Evolutionary conservation across 2,329 filamentous ascomycete species (phyloP), one percentile per base, ranked within the genome.

Genomic region (Ophiostoma himal-ulmi): DNA sequence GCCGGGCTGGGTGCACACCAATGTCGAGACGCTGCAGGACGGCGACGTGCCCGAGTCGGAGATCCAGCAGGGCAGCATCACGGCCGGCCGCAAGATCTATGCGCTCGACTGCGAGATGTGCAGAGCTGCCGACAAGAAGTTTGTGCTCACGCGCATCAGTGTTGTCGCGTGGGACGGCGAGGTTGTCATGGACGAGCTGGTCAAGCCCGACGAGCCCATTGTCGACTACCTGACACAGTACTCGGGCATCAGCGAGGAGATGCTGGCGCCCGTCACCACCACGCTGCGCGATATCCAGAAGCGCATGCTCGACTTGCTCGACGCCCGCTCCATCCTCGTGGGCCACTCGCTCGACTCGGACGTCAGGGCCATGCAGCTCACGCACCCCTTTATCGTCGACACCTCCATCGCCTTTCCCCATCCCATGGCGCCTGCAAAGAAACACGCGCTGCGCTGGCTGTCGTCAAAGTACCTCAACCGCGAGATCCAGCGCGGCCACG

Each of bases 41-140:
- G 92, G 89, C 3, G 79, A 86, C 67, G 84, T 90, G 7, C 87
- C 90, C 2, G 90, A 93, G 68, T 78, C 80, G 5, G 87, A 93
- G 69, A 88, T 96, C 71, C 84, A 96, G 78, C 82, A 89, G 75
- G 94, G 93, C 70, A 94, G 93, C 78, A 82, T 97, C 71, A 96
- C 93, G 0, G 92, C 88, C 39, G 95, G 94, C 48, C 88, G 93
- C 73, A 86, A 90, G 52, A 82, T 97, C 13, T 82, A 96, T 67
- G 90, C 93, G 1, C 83, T 99, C 70, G 95, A 99, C 78, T 99
- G 95, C 80, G 95, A 99, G 80, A 99, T 99, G 95, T 97, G 94
- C 78, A 89, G 93, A 81, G 96, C 93, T 2, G 91, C 89, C 72
- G 88, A 90, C 72, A 88, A 88, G 67, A 87, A 92, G 74, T 92